Evolutionary conservation across 768 basidiomycete genomes (phyloP).

Genomic region (Steccherinum ochraceum): DNA sequence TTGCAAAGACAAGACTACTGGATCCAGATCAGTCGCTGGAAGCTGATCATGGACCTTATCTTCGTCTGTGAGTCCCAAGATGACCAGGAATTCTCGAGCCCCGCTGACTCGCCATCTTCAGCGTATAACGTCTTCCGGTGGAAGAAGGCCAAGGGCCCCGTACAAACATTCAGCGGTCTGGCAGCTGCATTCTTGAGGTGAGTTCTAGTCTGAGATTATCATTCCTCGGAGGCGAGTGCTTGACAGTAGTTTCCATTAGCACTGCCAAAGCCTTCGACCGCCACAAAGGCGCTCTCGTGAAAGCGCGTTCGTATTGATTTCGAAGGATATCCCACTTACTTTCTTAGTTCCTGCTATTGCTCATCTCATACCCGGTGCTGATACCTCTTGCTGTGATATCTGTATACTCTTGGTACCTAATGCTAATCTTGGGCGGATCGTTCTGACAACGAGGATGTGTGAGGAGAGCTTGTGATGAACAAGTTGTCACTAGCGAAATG

Average conservation of each 20-base stretch:
- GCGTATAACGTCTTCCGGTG: conserved; percentile 78
- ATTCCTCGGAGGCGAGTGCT: too few relatives aligned
- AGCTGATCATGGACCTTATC: conserved; percentile 78
- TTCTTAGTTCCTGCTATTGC: conserved; percentile 14
- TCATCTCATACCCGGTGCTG: conserved; percentile 4
- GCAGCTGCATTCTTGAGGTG: conserved; percentile 72
- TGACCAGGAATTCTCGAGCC: background rate
- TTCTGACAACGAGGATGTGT: background rate
- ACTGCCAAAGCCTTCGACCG: conserved; percentile 71
- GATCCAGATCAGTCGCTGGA: conserved; percentile 62
- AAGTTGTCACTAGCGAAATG: background rate
- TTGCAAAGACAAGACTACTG: conserved; percentile 71
- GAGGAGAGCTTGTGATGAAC: background rate
- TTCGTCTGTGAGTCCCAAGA: conserved; percentile 64
- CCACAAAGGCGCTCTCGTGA: conserved; percentile 57
- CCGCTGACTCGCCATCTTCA: conserved; percentile 25
- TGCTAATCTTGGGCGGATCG: background rate
- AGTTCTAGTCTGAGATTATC: too few relatives aligned
- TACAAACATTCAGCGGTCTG: conserved; percentile 65
- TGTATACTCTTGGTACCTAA: background rate
- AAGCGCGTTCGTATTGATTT: conserved; percentile 17
- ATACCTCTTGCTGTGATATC: background rate
- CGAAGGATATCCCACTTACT: conserved; percentile 1
- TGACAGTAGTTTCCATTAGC: too few relatives aligned
- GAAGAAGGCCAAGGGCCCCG: conserved; percentile 49